Conservation (phyloP, 176 grass and related monocot genomes). For the Raddia distichophylla region DNA sequence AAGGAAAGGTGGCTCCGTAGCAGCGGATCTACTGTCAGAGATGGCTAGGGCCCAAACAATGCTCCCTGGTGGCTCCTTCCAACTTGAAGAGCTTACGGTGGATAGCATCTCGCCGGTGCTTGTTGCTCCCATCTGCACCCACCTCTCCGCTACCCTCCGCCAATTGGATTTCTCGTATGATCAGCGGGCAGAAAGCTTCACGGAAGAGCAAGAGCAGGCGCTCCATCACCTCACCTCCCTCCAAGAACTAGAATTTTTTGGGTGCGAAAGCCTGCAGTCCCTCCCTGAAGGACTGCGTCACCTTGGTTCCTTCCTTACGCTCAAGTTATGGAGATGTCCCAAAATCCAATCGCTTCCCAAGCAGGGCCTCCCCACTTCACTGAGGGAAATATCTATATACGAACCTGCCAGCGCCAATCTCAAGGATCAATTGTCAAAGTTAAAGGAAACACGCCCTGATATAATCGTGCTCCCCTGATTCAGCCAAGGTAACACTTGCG, state of each 20-base stretch:
- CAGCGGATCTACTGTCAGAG: not conserved
- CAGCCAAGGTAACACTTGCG: too few species aligned
- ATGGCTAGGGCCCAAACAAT: not conserved
- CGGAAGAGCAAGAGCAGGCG: not conserved
- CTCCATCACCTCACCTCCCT: slow-evolving; percentile 30
- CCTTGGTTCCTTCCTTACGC: slow-evolving; percentile 4
- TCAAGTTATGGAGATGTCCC: not conserved
- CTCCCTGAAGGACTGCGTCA: not conserved
- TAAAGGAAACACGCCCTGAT: not conserved
- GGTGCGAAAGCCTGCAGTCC: not conserved
- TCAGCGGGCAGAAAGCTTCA: too few species aligned
- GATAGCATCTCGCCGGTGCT: not conserved
- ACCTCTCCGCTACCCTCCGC: too few species aligned
- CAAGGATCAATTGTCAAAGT: not conserved
- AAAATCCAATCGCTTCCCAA: slow-evolving; percentile 10
- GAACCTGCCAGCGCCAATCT: not conserved
- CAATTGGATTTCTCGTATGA: too few species aligned
- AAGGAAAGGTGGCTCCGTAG: not conserved
- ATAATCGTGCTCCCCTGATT: not conserved
- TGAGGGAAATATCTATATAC: not conserved
- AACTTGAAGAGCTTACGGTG: not conserved
- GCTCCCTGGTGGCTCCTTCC: too few species aligned
- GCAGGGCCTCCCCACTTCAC: not conserved
- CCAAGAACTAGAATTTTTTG: accelerated
- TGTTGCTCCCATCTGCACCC: too few species aligned